A percentile compares a stretch with the other conserved stretches of the same genome.
phyloP scores from a whole-genome alignment of 75 land plant species.

The Cunninghamia lanceolata region DNA sequence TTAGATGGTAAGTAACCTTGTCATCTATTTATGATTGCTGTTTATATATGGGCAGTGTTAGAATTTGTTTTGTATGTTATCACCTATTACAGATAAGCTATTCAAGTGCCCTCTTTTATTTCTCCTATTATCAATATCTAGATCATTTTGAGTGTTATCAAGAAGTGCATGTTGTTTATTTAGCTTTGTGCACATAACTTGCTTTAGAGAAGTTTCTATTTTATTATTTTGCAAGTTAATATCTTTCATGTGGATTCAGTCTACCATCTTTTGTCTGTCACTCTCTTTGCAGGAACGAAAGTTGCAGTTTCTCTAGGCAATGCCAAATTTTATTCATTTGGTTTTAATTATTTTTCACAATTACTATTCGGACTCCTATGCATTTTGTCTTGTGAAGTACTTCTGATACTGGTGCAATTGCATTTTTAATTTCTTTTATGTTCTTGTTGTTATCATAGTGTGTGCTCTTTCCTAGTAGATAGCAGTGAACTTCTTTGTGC shows the following conservation, averaged over 20 bases:
- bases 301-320: not conserved
- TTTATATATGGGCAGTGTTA: not conserved
- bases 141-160: not conserved
- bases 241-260: not conserved
- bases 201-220: not conserved
- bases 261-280: not conserved
- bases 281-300: not conserved
- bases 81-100: not conserved
- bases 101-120: not conserved
- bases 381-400: not conserved
- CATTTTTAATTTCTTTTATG: not conserved
- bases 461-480: not conserved
- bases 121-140: not conserved
- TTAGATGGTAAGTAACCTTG: constrained; percentile 64
- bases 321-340: not conserved
- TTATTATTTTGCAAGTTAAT: not conserved
- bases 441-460: not conserved
- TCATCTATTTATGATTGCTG: not conserved
- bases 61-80: not conserved
- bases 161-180: not conserved
- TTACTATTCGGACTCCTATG: not conserved
- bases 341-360: not conserved
- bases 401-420: not conserved
- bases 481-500: not conserved
- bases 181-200: not conserved